Percentiles rank a stretch among this genome's conserved stretches.
Evolutionary conservation across 108 stramenopile species (phyloP).

Genomic region (Skeletonema menzelii): DNA sequence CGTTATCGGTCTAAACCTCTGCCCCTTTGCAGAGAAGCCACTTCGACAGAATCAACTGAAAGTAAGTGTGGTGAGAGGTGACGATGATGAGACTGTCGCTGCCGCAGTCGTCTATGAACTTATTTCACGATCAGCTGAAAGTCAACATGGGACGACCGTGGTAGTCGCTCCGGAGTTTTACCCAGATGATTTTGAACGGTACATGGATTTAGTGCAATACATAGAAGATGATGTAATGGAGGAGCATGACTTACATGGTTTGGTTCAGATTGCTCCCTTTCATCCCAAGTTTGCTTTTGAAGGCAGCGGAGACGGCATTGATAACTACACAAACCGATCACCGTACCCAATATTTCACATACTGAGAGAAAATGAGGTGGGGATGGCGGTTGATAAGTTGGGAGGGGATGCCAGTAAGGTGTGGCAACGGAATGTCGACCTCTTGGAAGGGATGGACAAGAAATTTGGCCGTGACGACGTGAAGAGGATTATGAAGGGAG

Average conservation of each 20-base stretch:
- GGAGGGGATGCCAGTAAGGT: slow-evolving; percentile 74
- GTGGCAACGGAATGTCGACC: slow-evolving; percentile 70
- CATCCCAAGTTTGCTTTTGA: slow-evolving; percentile 78
- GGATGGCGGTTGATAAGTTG: slow-evolving; percentile 61
- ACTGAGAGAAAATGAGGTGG: slow-evolving; percentile 78
- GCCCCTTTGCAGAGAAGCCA: slow-evolving; percentile 81
- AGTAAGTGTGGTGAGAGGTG: slow-evolving; percentile 53
- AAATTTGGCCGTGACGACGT: slow-evolving; percentile 43
- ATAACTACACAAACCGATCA: slow-evolving; percentile 76
- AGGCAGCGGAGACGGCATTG: slow-evolving; percentile 44
- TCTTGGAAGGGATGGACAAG: slow-evolving; percentile 58
- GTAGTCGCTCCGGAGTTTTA: slow-evolving; percentile 74
- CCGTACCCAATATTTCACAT: slow-evolving; percentile 87
- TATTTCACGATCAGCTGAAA: slow-evolving; percentile 14
- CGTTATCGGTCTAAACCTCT: slow-evolving; percentile 75
- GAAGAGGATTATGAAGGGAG: slow-evolving; percentile 42
- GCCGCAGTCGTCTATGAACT: slow-evolving; percentile 50
- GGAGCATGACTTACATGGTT: slow-evolving; percentile 48
- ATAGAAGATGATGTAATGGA: slow-evolving; percentile 62
- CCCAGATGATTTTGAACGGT: slow-evolving; percentile 60
- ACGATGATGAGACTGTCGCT: slow-evolving; percentile 51
- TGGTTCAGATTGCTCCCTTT: slow-evolving; percentile 78
- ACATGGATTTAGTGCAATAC: slow-evolving; percentile 51
- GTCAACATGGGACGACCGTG: slow-evolving; percentile 58
- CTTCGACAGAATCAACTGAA: slow-evolving; percentile 42